A percentile compares a stretch with the other conserved stretches of the same genome.
phyloP scores from a whole-genome alignment of 2,329 filamentous ascomycete species.

The Talaromyces sp. region DNA sequence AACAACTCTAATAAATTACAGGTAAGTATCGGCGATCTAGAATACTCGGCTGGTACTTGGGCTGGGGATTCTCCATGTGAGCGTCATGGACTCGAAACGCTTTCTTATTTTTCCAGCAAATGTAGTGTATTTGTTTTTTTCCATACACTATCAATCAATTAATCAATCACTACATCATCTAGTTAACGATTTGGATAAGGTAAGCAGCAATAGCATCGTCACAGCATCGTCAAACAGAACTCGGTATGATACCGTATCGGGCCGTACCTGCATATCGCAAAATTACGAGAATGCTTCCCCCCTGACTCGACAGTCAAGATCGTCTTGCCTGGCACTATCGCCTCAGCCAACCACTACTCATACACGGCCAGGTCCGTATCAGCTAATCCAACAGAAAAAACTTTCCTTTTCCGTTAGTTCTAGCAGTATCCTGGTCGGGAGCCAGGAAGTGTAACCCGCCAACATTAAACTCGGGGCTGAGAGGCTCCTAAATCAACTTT shows the following conservation, averaged over 20 bases:
- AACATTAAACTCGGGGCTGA: not conserved
- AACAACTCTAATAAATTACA: slow-evolving; percentile 1
- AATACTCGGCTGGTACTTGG: not conserved
- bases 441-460: not conserved
- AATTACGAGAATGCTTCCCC: not conserved
- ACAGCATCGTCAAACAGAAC: not conserved
- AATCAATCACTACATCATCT: not conserved
- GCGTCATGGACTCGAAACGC: not conserved
- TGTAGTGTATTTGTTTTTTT: too few relatives aligned
- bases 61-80: not conserved
- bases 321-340: not conserved
- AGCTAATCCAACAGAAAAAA: not conserved
- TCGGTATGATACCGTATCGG: not conserved
- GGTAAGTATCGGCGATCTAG: not conserved
- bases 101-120: not conserved
- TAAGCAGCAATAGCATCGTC: not conserved
- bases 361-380: not conserved
- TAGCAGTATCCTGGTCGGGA: not conserved
- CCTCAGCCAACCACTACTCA: not conserved
- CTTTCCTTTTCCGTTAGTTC: not conserved
- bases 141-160: not conserved
- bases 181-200: not conserved
- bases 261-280: not conserved
- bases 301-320: not conserved
- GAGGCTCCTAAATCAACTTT: not conserved